These are phyloP conservation scores for Naganishia onofrii DNA, from an alignment of 768 basidiomycete genomes.

Conservation along the genomic window DNA sequence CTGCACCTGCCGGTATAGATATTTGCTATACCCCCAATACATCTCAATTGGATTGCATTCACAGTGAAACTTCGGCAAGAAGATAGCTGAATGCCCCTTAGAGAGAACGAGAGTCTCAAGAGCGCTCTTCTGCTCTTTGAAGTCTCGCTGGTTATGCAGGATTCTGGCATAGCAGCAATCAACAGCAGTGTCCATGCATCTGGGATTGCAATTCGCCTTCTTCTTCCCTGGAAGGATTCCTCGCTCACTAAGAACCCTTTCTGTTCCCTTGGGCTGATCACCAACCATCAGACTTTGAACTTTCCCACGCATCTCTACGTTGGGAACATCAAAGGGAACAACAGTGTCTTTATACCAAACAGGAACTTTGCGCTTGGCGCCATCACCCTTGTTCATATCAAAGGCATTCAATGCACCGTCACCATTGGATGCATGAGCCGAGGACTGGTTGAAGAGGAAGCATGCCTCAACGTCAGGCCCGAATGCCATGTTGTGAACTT, in stretches of 20 bases:
- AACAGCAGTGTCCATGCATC: not conserved
- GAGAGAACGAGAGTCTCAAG: not conserved
- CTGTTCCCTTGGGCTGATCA: too few relatives aligned
- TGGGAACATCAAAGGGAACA: not conserved
- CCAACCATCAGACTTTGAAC: not conserved
- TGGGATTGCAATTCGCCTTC: too few relatives aligned
- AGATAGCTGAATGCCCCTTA: constrained; percentile 49
- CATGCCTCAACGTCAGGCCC: not conserved
- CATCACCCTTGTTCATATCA: constrained; percentile 3
- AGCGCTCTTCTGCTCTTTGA: constrained; percentile 14
- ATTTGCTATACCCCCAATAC: constrained; percentile 54
- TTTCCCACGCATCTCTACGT: constrained; percentile 5
- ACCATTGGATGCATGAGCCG: not conserved
- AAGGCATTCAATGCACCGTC: constrained; percentile 7
- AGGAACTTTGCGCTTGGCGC: not conserved
- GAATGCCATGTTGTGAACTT: not conserved
- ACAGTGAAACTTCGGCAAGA: constrained; percentile 56
- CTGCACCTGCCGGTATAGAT: constrained; percentile 44
- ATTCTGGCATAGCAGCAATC: constrained; percentile 1
- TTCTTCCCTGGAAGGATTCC: too few relatives aligned
- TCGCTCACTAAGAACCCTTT: too few relatives aligned
- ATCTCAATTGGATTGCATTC: constrained; percentile 58
- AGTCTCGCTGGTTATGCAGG: constrained; percentile 9
- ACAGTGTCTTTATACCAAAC: constrained; percentile 6
- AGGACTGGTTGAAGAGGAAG: constrained; percentile 8